These are phyloP conservation scores for Acanthamoeba healyi DNA, from an alignment of 208 protist species.

Conservation along the genomic window DNA sequence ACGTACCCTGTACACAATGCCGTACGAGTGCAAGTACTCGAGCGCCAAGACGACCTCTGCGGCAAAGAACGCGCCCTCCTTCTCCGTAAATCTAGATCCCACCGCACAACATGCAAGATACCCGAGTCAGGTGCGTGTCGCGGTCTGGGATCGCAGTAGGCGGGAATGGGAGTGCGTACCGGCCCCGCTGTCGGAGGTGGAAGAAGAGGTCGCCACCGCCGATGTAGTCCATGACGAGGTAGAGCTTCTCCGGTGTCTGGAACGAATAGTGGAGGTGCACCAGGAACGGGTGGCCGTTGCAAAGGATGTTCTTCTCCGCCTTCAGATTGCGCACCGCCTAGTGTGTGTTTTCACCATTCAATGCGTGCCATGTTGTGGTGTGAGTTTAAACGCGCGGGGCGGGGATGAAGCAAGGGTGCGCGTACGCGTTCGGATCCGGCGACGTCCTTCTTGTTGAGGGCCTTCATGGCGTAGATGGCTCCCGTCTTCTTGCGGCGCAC, in stretches of 20 bases:
- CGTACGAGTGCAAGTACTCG: slow-evolving; percentile 89
- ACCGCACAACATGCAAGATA: not conserved
- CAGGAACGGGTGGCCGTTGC: slow-evolving; percentile 78
- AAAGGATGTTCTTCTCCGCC: slow-evolving; percentile 63
- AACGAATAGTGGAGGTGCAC: slow-evolving; percentile 85
- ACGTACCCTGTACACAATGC: slow-evolving; percentile 81
- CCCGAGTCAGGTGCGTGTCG: too few relatives aligned
- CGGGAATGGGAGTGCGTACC: slow-evolving; percentile 83
- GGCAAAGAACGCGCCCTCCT: slow-evolving; percentile 87
- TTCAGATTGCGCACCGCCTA: slow-evolving; percentile 66
- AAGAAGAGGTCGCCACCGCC: slow-evolving; percentile 89
- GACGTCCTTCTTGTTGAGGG: slow-evolving; percentile 81
- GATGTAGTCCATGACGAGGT: slow-evolving; percentile 84
- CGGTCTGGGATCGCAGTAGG: too few relatives aligned
- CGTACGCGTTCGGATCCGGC: slow-evolving; percentile 63
- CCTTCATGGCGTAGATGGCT: slow-evolving; percentile 91
- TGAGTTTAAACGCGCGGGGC: not conserved
- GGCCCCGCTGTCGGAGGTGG: slow-evolving; percentile 89
- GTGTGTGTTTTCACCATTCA: too few relatives aligned
- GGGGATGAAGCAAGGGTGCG: not conserved
- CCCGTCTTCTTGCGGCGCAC: slow-evolving; percentile 89
- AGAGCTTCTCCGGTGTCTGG: slow-evolving; percentile 81
- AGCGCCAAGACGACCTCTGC: slow-evolving; percentile 93
- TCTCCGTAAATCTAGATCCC: slow-evolving; percentile 81
- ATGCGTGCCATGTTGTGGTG: too few relatives aligned